Percentiles rank a stretch among this genome's conserved stretches.
Evolutionary conservation across 495 filamentous ascomycete species (phyloP).

Genomic region (Penicilliopsis zonata): DNA sequence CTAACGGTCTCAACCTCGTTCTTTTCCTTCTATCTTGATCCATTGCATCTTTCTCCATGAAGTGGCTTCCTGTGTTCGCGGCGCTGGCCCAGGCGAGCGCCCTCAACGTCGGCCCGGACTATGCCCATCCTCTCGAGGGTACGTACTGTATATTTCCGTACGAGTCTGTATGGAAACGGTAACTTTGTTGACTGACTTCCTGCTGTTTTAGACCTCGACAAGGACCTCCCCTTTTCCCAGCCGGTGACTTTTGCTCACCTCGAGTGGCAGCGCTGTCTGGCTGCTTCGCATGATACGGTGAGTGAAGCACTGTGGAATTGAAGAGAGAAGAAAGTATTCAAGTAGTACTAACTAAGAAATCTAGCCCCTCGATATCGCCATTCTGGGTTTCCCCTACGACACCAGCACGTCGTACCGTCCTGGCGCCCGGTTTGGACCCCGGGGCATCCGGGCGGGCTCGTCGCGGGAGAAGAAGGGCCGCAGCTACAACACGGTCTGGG

Average conservation of each 20-base stretch:
- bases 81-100: too few relatives aligned
- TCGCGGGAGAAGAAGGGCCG: conserved; percentile 13
- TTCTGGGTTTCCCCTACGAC: conserved; percentile 48
- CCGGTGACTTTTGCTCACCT: conserved; percentile 17
- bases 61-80: too few relatives aligned
- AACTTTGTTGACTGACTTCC: conserved; percentile 1
- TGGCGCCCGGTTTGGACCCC: conserved; percentile 74
- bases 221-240: conserved; percentile 14
- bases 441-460: conserved; percentile 69
- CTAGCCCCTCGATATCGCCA: too few relatives aligned
- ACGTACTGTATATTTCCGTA: too few relatives aligned
- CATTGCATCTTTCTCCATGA: too few relatives aligned
- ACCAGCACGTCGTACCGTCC: conserved; percentile 67
- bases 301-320: too few relatives aligned
- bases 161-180: conserved; percentile 1
- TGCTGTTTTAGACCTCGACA: conserved; percentile 11
- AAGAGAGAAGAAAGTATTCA: too few relatives aligned
- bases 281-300: conserved; percentile 7
- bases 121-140: conserved; percentile 5
- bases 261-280: conserved; percentile 12
- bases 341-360: too few relatives aligned
- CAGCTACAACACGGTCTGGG: conserved; percentile 50
- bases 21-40: too few relatives aligned
- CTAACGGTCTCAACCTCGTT: too few relatives aligned
- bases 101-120: conserved; percentile 3